Base-by-base conservation (phyloP, 2,329 filamentous ascomycete genomes). In the Claviceps fusiformis region DNA sequence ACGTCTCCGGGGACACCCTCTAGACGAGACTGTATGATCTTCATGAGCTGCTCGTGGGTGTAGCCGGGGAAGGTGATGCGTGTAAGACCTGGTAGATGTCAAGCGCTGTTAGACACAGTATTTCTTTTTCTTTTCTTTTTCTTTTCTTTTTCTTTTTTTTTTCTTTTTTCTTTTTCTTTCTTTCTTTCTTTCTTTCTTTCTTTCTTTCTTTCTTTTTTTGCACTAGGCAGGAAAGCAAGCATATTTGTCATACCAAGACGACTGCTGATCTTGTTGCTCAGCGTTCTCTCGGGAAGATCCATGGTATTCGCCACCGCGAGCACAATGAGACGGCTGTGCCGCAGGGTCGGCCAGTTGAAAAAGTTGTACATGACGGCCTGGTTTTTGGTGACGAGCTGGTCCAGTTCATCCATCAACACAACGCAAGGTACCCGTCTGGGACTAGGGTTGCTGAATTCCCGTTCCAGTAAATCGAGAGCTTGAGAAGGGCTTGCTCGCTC, bases 321-420 rank as follows among this genome's bases (percentile, higher is more conserved):
- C 7, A 98, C 95, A 68, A 98, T 96, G 48, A 98, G 77, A 51
- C 91, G 83, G 54, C 89, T 95, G 70, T 98, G 91, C 52, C 88
- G 82, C 54, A 97, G 76, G 11, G 89, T 87, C 4, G 93, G 93
- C 93, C 93, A 98, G 66, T 98, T 98, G 79, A 98, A 98, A 70
- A 98, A 98, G 70, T 98, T 98, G 74, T 98, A 98, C 93, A 98
- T 98, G 71, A 98, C 93, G n/a, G 89, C 92, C 69, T 98, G 95
- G 64, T 95, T 97, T 66, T 92, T 93, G 13, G 93, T 98, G 5
- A 98, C 95, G 8, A 98, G 80, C 71, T 98, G 93, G 67, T 98
- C 93, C 50, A 98, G 78, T 71, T 98, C 93, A 65, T 98, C 93
- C 93, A 98, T 98, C 52, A 98, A 73, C 2, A 98, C 93, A 15